Conservation (phyloP, 345 rosid genomes). For the Brassica incana region DNA sequence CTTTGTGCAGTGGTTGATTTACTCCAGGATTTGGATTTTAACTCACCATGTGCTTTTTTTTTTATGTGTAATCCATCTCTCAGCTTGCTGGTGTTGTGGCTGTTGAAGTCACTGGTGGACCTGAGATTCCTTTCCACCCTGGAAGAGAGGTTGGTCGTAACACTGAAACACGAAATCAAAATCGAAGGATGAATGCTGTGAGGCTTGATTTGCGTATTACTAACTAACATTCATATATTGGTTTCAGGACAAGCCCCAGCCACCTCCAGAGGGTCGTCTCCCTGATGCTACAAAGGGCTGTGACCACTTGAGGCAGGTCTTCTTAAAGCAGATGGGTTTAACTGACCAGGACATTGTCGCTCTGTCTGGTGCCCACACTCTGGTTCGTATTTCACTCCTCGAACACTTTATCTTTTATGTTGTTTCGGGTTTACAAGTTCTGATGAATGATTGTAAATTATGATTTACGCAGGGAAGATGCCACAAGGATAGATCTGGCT, state of each 20-base stretch:
- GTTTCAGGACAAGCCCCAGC: slow-evolving; percentile 78
- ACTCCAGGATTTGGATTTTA: not conserved
- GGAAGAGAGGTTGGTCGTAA: slow-evolving; percentile 74
- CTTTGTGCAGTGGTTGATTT: not conserved
- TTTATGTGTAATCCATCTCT: not conserved
- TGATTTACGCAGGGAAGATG: slow-evolving; percentile 65
- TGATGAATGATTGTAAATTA: slow-evolving; percentile 2
- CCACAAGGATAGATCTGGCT: slow-evolving; percentile 98
- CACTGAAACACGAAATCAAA: not conserved
- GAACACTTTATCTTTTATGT: not conserved
- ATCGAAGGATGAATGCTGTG: not conserved
- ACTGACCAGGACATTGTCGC: slow-evolving; percentile 90
- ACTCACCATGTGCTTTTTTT: no score
- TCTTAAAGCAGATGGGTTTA: slow-evolving; percentile 72
- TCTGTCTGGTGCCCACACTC: slow-evolving; percentile 92
- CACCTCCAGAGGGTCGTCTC: slow-evolving; percentile 97
- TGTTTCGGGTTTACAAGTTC: not conserved
- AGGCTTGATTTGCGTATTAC: not conserved
- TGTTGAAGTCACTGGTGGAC: slow-evolving; percentile 96
- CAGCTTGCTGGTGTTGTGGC: slow-evolving; percentile 94
- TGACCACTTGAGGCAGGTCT: slow-evolving; percentile 84
- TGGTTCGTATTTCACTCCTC: slow-evolving; percentile 51
- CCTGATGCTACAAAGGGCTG: slow-evolving; percentile 90
- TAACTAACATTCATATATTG: not conserved
- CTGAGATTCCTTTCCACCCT: slow-evolving; percentile 92